phyloP scores from a whole-genome alignment of 306 rosid genomes.

The Rubus idaeus region DNA sequence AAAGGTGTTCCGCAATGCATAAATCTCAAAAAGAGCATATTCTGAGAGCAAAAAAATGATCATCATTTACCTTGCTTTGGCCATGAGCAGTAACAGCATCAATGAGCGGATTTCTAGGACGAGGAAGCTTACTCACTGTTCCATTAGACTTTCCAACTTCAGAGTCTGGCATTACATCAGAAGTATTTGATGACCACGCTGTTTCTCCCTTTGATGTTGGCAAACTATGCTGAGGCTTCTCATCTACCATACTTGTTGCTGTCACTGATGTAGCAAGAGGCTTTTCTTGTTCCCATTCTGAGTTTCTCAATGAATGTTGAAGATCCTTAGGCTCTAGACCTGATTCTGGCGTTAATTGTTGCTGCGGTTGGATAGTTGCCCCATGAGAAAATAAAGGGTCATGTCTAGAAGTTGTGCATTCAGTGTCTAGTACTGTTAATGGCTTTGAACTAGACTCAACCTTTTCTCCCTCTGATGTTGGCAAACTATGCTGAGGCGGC shows the following conservation, averaged over 20 bases:
- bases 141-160: constrained; percentile 50
- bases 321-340: constrained; percentile 37
- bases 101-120: constrained; percentile 66
- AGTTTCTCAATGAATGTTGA: constrained; percentile 31
- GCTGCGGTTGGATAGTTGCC: constrained; percentile 27
- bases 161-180: constrained; percentile 30
- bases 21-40: constrained; percentile 20
- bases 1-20: constrained; percentile 24
- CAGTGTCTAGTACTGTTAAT: constrained; percentile 35
- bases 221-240: constrained; percentile 39
- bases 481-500: constrained; percentile 40
- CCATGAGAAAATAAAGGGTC: constrained; percentile 34
- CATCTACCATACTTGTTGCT: constrained; percentile 29
- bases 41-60: constrained; percentile 16
- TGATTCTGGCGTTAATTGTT: constrained; percentile 32
- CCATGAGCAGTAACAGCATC: constrained; percentile 83
- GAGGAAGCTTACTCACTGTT: constrained; percentile 58
- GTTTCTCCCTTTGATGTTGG: constrained; percentile 44
- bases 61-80: constrained; percentile 75
- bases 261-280: constrained; percentile 31
- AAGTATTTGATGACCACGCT: constrained; percentile 35
- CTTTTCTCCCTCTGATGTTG: constrained; percentile 43
- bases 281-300: constrained; percentile 40
- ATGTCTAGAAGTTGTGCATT: constrained; percentile 12
- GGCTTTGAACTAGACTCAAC: constrained; percentile 37